phyloP scores from a whole-genome alignment of 305 asterid species.

The Ilex paraguariensis region DNA sequence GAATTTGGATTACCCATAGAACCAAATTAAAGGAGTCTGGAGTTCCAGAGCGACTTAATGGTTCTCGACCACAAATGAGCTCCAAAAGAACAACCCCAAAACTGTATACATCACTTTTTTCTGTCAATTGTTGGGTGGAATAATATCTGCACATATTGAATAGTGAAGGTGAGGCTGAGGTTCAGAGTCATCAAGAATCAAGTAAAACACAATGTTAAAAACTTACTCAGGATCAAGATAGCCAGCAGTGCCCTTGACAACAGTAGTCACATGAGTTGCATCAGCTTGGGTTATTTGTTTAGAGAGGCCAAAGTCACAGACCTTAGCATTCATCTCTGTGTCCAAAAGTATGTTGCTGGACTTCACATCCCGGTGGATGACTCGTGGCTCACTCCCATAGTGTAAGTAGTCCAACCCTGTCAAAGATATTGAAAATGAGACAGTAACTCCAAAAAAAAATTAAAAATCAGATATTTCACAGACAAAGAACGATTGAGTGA shows the following conservation, averaged over 20 bases:
- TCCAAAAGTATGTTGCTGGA: constrained; percentile 89
- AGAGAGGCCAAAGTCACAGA: constrained; percentile 88
- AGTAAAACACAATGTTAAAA: background rate
- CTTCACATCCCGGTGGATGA: constrained; percentile 89
- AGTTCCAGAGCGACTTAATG: constrained; percentile 75
- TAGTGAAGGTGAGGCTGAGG: background rate
- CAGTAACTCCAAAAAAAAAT: background rate
- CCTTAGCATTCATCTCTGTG: constrained; percentile 83
- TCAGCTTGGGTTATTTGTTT: constrained; percentile 78
- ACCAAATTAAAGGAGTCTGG: constrained; percentile 94
- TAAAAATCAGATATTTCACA: background rate
- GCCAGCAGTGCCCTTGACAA: constrained; percentile 94
- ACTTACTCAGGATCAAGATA: constrained; percentile 95
- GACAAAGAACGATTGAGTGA: background rate
- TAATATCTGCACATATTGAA: constrained; percentile 52
- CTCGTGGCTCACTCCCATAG: constrained; percentile 74
- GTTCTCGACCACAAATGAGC: constrained; percentile 92
- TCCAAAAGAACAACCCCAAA: constrained; percentile 93
- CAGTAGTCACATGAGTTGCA: constrained; percentile 81
- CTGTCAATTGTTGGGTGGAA: constrained; percentile 82
- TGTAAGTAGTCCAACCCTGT: constrained; percentile 74
- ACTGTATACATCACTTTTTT: constrained; percentile 86
- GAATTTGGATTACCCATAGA: constrained; percentile 57
- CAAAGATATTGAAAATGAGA: background rate
- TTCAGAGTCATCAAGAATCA: background rate